Conservation (phyloP, 73 alveolate species). For the Urostyla sp. region DNA sequence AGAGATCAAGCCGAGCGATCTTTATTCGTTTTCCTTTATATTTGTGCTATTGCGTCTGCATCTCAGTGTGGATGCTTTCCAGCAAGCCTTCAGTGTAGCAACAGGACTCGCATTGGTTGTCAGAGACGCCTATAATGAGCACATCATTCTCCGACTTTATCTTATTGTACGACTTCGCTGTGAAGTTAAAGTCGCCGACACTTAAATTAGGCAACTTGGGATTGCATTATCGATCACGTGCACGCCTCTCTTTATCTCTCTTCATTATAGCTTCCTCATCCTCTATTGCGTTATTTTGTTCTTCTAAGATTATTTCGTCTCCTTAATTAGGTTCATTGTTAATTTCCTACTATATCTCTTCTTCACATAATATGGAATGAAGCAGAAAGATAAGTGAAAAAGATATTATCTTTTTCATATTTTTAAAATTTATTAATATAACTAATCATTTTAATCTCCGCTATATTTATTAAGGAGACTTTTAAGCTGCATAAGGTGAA, state of each 20-base stretch:
- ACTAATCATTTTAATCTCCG: too few relatives aligned
- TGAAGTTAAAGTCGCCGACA: slow-evolving; percentile 53
- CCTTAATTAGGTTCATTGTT: too few relatives aligned
- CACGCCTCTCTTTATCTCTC: slow-evolving; percentile 1
- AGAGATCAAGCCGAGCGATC: slow-evolving; percentile 55
- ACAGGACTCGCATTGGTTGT: slow-evolving; percentile 61
- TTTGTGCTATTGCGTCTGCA: slow-evolving; percentile 29
- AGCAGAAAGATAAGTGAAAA: too few relatives aligned
- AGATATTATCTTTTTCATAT: too few relatives aligned
- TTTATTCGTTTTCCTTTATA: slow-evolving; percentile 53
- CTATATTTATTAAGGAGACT: too few relatives aligned
- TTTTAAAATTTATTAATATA: too few relatives aligned
- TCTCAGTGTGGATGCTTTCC: slow-evolving; percentile 1
- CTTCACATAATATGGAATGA: too few relatives aligned
- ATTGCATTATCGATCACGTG: slow-evolving; percentile 51
- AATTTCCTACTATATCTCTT: too few relatives aligned
- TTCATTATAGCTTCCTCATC: too few relatives aligned
- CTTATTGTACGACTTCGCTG: slow-evolving; percentile 14
- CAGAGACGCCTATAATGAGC: slow-evolving; percentile 64
- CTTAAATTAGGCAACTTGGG: slow-evolving; percentile 43
- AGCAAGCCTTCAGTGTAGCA: slow-evolving; percentile 62
- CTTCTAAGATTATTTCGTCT: slow-evolving; percentile 15
- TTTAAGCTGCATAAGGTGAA: too few relatives aligned
- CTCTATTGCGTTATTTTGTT: not conserved
- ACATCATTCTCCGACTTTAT: slow-evolving; percentile 55